Conservation (phyloP, 2,329 filamentous ascomycete genomes). For the Aurifilum marmelostoma region DNA sequence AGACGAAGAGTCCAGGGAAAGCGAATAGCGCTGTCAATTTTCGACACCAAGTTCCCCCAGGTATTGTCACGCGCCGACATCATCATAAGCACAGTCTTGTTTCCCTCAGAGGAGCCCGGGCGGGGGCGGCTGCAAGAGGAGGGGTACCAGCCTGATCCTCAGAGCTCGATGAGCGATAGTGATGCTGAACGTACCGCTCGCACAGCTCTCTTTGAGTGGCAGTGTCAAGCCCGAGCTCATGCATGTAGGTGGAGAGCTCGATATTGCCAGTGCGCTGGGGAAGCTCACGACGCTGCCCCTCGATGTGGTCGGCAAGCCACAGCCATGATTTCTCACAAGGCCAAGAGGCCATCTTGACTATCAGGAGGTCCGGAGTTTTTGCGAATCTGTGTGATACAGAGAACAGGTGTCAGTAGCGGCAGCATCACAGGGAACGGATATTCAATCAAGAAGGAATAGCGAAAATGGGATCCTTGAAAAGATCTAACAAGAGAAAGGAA, state of each 20-base stretch:
- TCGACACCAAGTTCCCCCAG: background rate
- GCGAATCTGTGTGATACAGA: background rate
- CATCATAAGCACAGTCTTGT: background rate
- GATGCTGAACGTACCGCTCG: too few relatives aligned
- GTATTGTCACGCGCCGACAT: background rate
- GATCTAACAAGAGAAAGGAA: background rate
- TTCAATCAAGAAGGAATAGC: too few relatives aligned
- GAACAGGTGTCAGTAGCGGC: background rate
- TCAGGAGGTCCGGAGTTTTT: background rate
- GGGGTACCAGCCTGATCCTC: too few relatives aligned
- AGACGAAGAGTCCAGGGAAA: background rate
- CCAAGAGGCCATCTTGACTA: background rate
- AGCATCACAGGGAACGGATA: too few relatives aligned
- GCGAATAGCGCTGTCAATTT: background rate
- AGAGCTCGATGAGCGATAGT: too few relatives aligned
- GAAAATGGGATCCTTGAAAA: too few relatives aligned
- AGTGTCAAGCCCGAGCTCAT: background rate
- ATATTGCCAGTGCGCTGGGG: background rate
- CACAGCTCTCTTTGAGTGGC: background rate
- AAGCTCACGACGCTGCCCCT: background rate
- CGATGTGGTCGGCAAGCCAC: background rate
- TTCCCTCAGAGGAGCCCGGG: too few relatives aligned
- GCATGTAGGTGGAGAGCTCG: background rate
- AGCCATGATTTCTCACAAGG: background rate
- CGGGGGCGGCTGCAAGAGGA: too few relatives aligned